Base-by-base conservation (phyloP, 2,329 filamentous ascomycete genomes). In the Mycocentrospora acerina region DNA sequence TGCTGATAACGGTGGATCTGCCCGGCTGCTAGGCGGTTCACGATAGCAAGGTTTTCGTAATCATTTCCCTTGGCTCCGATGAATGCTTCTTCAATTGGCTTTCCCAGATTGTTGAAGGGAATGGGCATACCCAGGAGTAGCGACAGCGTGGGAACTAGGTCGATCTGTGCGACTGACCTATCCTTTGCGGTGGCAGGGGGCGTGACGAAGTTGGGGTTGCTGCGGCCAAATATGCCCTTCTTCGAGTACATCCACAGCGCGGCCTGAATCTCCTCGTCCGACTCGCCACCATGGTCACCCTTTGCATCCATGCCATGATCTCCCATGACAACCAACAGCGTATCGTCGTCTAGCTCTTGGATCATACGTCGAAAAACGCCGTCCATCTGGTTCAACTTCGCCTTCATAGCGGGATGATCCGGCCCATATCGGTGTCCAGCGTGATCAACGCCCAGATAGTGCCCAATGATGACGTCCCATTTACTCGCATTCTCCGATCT, bases 181-280 rank as follows among this genome's bases (percentile, higher is more conserved):
- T 83, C 79, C 64, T 93, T 94, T 27, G 90, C 90, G 15, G 79
- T 88, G n/a, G 71, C 67, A 6, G 81, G 80, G 5, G 80, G 79
- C n/a, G 74, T 71, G 11, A 70, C 62, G 49, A 76, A 78, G 5
- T 81, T 78, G 3, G 80, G 71, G 32, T 80, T 75, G 2, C 81
- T 86, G 26, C 90, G 83, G 12, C 93, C 93, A 66, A 98, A 98
- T 8, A 88, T 67, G 0, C 83, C 82, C 53, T 81, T 84, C 67
- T 90, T 95, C 1, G 93, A 95, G 66, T 97, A 98, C 90, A 98
- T 95, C 91, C 93, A 98, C 31, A 98, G 69, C 2, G 93, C 90
- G 39, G 93, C 90, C 67, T 98, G 83, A 6, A 98, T 81, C 66
- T 98, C 93, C 49, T 97, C 90, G 53, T 96, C 88, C 22, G 91